Conservation (phyloP, 306 rosid species). For the Lablab purpureus region DNA sequence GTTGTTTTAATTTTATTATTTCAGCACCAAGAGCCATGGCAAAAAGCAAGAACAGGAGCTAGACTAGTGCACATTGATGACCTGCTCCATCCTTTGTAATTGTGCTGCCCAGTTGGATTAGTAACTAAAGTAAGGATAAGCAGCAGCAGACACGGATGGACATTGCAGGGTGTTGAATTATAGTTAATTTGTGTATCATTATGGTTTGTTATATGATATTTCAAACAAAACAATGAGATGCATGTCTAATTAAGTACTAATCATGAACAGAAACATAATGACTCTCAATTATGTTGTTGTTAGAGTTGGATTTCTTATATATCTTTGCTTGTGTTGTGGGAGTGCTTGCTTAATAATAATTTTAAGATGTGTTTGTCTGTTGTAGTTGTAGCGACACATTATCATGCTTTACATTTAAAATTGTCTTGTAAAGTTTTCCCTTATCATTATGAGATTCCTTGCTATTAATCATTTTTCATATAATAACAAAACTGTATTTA, state of each 20-base stretch:
- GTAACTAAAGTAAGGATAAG: conserved; percentile 34
- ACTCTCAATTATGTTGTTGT: conserved; percentile 53
- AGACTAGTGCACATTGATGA: conserved; percentile 40
- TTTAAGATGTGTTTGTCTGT: conserved; percentile 50
- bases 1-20: conserved; percentile 5
- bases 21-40: conserved; percentile 95
- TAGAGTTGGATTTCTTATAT: conserved; percentile 47
- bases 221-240: conserved; percentile 46
- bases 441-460: conserved; percentile 35
- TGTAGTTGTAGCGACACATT: conserved; percentile 35
- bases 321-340: conserved; percentile 46
- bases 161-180: conserved; percentile 54
- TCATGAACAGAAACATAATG: conserved; percentile 53
- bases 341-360: conserved; percentile 47
- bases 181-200: conserved; percentile 57
- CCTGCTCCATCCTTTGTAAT: conserved; percentile 58
- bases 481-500: conserved; percentile 10
- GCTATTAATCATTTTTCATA: conserved; percentile 25
- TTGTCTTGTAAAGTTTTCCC: conserved; percentile 18
- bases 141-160: conserved; percentile 57
- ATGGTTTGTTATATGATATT: conserved; percentile 50
- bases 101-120: conserved; percentile 31
- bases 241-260: conserved; percentile 42
- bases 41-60: conserved; percentile 83
- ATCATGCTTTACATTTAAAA: conserved; percentile 25